These are phyloP conservation scores for Colletotrichum cuscutae DNA, from an alignment of 2,329 filamentous ascomycete genomes.

Conservation along the genomic window DNA sequence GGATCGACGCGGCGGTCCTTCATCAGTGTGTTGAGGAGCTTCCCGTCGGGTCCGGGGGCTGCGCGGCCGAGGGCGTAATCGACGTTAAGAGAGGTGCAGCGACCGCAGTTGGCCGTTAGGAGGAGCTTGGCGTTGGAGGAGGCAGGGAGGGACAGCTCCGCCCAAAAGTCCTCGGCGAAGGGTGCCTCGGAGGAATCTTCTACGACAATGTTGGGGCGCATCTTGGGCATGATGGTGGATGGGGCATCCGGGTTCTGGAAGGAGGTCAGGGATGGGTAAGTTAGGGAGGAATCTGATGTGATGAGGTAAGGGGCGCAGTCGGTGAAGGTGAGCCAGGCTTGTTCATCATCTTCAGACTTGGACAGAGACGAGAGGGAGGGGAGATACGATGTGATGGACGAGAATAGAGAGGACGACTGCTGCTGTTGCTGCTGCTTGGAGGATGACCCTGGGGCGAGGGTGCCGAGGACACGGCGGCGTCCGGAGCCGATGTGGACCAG, in stretches of 20 bases:
- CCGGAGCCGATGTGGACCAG: slow-evolving; percentile 74
- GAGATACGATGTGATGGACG: slow-evolving; percentile 48
- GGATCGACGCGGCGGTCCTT: slow-evolving; percentile 75
- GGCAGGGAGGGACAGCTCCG: slow-evolving; percentile 60
- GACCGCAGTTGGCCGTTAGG: slow-evolving; percentile 75
- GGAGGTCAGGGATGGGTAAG: slow-evolving; percentile 67
- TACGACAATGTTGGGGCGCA: slow-evolving; percentile 79
- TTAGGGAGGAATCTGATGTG: slow-evolving; percentile 75
- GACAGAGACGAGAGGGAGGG: slow-evolving; percentile 20
- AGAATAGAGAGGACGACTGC: slow-evolving; percentile 31
- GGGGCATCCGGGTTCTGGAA: slow-evolving; percentile 55
- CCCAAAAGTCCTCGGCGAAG: slow-evolving; percentile 81
- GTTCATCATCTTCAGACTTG: slow-evolving; percentile 39
- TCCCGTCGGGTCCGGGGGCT: slow-evolving; percentile 66
- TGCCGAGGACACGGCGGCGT: slow-evolving; percentile 70
- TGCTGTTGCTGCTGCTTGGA: neutral
- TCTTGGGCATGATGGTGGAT: slow-evolving; percentile 67
- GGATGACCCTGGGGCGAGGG: slow-evolving; percentile 49
- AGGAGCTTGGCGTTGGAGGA: slow-evolving; percentile 52
- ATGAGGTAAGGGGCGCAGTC: slow-evolving; percentile 82
- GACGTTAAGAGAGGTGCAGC: slow-evolving; percentile 77
- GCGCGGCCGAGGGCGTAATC: slow-evolving; percentile 73
- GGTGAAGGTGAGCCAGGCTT: slow-evolving; percentile 72
- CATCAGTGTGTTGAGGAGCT: slow-evolving; percentile 75
- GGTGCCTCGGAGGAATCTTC: slow-evolving; percentile 66